A percentile compares a stretch with the other conserved stretches of the same genome.
Conservation (phyloP, 768 basidiomycete species). For the Kwoniella sp. region DNA sequence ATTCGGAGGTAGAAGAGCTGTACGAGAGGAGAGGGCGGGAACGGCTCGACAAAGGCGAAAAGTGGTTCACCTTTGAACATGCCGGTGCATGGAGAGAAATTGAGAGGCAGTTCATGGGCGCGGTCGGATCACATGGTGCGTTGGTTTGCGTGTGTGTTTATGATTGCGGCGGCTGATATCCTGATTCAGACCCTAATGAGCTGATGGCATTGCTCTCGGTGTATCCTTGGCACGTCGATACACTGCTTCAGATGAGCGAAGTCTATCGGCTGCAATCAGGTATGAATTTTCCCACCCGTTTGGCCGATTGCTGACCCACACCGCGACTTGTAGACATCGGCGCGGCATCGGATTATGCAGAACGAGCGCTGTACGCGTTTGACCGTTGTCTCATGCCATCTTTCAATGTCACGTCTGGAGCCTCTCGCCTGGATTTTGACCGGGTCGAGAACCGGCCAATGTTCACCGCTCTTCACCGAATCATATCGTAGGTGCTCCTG, state of each 20-base stretch:
- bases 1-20: constrained; percentile 58
- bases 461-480: constrained; percentile 79
- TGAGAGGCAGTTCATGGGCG: constrained; percentile 72
- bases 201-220: constrained; percentile 71
- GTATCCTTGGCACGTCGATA: constrained; percentile 89
- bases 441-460: constrained; percentile 85
- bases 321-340: constrained; percentile 61
- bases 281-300: constrained; percentile 32
- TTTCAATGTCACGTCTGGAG: constrained; percentile 77
- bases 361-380: constrained; percentile 87
- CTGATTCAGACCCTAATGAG: constrained; percentile 47
- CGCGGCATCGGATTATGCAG: constrained; percentile 79
- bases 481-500: constrained; percentile 61
- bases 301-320: background rate
- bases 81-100: constrained; percentile 75
- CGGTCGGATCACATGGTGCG: constrained; percentile 76
- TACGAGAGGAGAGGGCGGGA: constrained; percentile 47
- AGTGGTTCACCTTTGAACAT: constrained; percentile 86
- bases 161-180: constrained; percentile 1
- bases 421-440: constrained; percentile 81
- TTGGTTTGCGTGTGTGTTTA: background rate
- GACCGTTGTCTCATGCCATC: constrained; percentile 82
- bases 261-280: constrained; percentile 84
- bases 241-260: constrained; percentile 77
- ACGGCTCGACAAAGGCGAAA: constrained; percentile 56